Evolutionary conservation across 306 rosid genomes (phyloP).

Genomic region (Morella rubra): DNA sequence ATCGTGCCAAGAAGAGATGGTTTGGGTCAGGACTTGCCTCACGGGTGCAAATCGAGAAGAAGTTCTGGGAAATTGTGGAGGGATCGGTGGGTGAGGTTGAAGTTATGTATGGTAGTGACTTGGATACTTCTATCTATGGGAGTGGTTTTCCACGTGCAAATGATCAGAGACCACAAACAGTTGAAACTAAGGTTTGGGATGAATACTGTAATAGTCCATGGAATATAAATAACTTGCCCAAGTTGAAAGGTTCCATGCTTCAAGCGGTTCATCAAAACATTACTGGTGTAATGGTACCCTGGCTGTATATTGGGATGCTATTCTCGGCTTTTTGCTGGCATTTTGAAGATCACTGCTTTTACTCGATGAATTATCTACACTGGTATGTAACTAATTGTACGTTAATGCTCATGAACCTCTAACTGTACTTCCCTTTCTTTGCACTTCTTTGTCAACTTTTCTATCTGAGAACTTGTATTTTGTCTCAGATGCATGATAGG

Average conservation of each 20-base stretch:
- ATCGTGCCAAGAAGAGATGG: slow-evolving; percentile 86
- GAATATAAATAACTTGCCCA: slow-evolving; percentile 97
- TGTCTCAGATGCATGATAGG: not conserved
- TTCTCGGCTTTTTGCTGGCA: slow-evolving; percentile 99
- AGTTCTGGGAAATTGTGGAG: slow-evolving; percentile 97
- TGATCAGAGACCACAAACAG: slow-evolving; percentile 60
- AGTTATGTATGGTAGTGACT: slow-evolving; percentile 94
- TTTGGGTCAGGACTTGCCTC: slow-evolving; percentile 84
- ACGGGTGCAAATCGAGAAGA: slow-evolving; percentile 83
- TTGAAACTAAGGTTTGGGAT: slow-evolving; percentile 75
- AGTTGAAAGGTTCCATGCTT: slow-evolving; percentile 88
- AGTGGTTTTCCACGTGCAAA: slow-evolving; percentile 83
- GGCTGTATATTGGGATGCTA: slow-evolving; percentile 97
- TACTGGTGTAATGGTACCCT: slow-evolving; percentile 98
- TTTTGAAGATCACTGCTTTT: slow-evolving; percentile 97
- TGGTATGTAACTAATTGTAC: slow-evolving; percentile 55
- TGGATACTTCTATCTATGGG: slow-evolving; percentile 88
- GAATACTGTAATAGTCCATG: slow-evolving; percentile 83
- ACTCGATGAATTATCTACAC: slow-evolving; percentile 96
- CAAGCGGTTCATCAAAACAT: slow-evolving; percentile 85
- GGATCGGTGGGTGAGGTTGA: slow-evolving; percentile 92
- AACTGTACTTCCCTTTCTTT: slow-evolving; percentile 1
- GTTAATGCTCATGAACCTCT: slow-evolving; percentile 13
- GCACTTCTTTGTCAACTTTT: not conserved
- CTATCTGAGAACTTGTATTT: not conserved